Evolutionary conservation across 129 eudicot species (phyloP), one percentile per base, ranked within the genome.

Genomic region (Arctium lappa): DNA sequence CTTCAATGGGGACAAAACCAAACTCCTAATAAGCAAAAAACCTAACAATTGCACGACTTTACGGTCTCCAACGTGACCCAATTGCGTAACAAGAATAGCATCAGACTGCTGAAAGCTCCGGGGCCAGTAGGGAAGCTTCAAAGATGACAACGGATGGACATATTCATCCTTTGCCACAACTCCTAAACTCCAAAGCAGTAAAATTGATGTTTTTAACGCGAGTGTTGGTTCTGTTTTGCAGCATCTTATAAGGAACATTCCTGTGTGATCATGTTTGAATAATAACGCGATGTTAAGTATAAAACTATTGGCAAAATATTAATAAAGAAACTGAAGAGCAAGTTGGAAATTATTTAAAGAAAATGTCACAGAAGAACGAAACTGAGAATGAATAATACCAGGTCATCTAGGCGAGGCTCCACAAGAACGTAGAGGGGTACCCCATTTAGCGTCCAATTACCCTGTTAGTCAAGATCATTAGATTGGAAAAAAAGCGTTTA

Each of bases 391-490:
- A 16, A 62, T 34, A 27, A 60, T 89, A 89, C 88, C 90, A 81
- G 50, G 83, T 74, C 82, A 75, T 83, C 85, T 77, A 88, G 91
- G 69, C 97, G 93, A 86, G 99, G 97, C 90, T 93, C 99, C 83
- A 95, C 97, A 53, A 95, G 93, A 60, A 91, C 91, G 44, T 91
- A 95, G 4, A 95, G 88, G 56, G 97, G 97, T 53, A 87, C 91
- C 15, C 97, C 97, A 34, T 87, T 90, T 56, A 91, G 87, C 89
- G 86, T 83, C 81, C 88, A 85, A 69, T 81, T 85, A 38, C 92
- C 97, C 99, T 95, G 89, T 79, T 68, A 30, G 44, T 56, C 39
- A 73, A n/a, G 31, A 34, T 56, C 40, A 46, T 66, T 76, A 46
- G 18, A 76, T 75, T 46, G 37, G 11, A 71, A 2, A 33, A 22